These are phyloP conservation scores for Arthrobotrys conoides DNA, from an alignment of 2,329 filamentous ascomycete species.

Conservation along the genomic window DNA sequence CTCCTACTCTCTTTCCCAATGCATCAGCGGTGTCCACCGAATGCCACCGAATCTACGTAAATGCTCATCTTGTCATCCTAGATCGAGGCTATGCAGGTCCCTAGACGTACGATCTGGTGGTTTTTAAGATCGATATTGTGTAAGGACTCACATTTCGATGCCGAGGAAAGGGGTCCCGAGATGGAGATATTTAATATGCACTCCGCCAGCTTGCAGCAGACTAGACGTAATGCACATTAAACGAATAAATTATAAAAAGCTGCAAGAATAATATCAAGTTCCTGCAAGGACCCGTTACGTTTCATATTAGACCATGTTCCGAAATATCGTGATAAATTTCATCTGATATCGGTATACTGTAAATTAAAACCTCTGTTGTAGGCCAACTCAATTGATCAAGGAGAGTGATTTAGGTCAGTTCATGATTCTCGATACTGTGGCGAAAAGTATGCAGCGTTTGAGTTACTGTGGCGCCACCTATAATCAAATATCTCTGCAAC, in stretches of 20 bases:
- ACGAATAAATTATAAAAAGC: background rate
- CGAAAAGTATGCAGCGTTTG: background rate
- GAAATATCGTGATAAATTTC: background rate
- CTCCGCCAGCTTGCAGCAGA: background rate
- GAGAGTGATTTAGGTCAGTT: background rate
- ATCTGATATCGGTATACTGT: background rate
- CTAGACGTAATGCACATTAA: background rate
- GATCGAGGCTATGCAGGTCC: too few species aligned
- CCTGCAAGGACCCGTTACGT: background rate
- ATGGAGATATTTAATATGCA: background rate
- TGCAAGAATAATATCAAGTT: background rate
- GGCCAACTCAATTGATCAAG: too few species aligned
- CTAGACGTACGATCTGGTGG: background rate
- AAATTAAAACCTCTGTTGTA: too few species aligned
- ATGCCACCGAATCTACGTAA: too few species aligned
- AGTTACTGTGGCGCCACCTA: background rate
- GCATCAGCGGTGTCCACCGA: too few species aligned
- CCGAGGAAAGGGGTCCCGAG: background rate
- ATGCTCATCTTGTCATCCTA: too few species aligned
- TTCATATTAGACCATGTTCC: background rate
- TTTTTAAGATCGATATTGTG: background rate
- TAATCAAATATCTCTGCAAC: background rate
- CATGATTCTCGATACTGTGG: background rate
- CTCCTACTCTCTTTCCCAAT: background rate
- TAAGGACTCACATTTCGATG: background rate